phyloP scores from a whole-genome alignment of 768 basidiomycete genomes.

The Boletus rubescentipes region DNA sequence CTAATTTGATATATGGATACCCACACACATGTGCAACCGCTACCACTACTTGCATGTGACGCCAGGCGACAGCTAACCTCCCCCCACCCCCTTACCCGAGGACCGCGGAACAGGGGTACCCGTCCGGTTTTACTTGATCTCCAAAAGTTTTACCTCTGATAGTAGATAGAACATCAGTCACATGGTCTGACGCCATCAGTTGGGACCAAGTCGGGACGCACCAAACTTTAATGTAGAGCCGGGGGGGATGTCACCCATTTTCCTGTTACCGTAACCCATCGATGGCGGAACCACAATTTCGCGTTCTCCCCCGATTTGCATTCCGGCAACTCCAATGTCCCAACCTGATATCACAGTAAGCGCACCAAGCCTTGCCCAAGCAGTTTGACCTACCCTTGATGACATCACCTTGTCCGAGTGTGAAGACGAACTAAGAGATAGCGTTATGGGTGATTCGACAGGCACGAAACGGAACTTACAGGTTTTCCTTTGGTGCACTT shows the following conservation, averaged over 20 bases:
- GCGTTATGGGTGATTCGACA: neutral
- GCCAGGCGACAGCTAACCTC: neutral
- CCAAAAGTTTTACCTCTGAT: constrained; percentile 70
- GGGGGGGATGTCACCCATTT: constrained; percentile 61
- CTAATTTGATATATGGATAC: constrained; percentile 29
- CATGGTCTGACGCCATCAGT: neutral
- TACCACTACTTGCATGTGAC: constrained; percentile 22
- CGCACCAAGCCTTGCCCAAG: neutral
- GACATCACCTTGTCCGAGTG: constrained; percentile 83
- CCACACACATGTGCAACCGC: constrained; percentile 17
- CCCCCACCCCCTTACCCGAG: constrained; percentile 7
- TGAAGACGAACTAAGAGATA: constrained; percentile 63
- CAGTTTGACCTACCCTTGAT: constrained; percentile 66
- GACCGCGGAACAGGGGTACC: constrained; percentile 11
- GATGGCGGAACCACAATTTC: constrained; percentile 69
- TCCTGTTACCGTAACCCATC: constrained; percentile 70
- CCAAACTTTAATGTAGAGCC: constrained; percentile 85
- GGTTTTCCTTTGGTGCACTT: constrained; percentile 83
- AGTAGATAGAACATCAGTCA: constrained; percentile 12
- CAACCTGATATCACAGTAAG: constrained; percentile 51
- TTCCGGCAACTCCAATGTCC: constrained; percentile 90
- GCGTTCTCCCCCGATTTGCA: constrained; percentile 90
- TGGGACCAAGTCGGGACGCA: constrained; percentile 40
- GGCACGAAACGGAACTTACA: constrained; percentile 43
- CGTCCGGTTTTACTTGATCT: constrained; percentile 51